Conservation (phyloP, 73 alveolate genomes). For the Symbiodinium natans region DNA sequence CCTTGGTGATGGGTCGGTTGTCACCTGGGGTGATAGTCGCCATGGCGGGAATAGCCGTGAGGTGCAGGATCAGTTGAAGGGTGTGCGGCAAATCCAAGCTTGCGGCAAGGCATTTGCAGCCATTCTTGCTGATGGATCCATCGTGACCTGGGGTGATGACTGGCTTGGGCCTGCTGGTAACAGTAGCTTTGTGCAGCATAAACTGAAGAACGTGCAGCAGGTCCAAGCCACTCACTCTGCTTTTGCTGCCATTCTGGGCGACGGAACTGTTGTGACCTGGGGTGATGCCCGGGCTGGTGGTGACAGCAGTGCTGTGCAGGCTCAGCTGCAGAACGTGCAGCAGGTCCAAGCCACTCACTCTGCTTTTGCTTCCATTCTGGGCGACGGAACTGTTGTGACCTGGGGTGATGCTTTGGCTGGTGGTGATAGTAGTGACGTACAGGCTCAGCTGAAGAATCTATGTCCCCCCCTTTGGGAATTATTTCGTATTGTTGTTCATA, state of each 20-base stretch:
- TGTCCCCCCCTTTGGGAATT: too few relatives aligned
- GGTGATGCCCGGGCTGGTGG: neutral
- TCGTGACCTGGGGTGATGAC: conserved; percentile 16
- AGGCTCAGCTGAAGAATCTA: neutral
- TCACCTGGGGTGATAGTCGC: neutral
- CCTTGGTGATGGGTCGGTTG: neutral
- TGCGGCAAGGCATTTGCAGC: neutral
- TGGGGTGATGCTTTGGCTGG: neutral
- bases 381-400: neutral
- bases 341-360: conserved; percentile 6
- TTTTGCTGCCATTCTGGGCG: neutral
- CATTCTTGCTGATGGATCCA: neutral
- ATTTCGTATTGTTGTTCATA: too few relatives aligned
- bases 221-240: neutral
- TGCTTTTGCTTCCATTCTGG: neutral
- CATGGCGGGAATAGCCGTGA: neutral
- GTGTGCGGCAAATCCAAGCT: conserved; percentile 6
- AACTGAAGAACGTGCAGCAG: conserved; percentile 19
- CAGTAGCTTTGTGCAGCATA: neutral
- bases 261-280: neutral
- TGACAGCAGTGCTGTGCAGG: conserved; percentile 10
- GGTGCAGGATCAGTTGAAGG: conserved; percentile 10
- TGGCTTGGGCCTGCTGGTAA: neutral
- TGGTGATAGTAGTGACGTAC: neutral
- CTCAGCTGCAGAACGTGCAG: neutral